Evolutionary conservation across 2,329 filamentous ascomycete species (phyloP), one percentile per base, ranked within the genome.

Genomic region (Penicillium sp.): DNA sequence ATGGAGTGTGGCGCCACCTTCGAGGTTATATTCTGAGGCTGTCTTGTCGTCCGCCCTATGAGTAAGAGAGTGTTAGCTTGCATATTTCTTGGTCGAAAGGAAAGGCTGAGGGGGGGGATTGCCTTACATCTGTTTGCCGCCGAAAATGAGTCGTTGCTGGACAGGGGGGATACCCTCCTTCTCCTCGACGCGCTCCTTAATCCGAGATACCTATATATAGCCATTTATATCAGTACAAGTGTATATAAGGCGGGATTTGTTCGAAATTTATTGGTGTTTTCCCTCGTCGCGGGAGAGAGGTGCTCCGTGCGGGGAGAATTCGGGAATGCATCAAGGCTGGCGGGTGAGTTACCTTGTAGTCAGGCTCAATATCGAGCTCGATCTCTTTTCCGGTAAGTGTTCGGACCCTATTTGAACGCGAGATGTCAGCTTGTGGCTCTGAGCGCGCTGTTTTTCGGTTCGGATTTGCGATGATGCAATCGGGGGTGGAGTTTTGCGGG

Each of bases 101-200:
- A 16, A 16, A 38, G 14, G 14, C 32, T 16, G 9, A 10, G 23
- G 14, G 13, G 30, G 23, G 23, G 14, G 13, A 26, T 23, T 18
- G n/a, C 32, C 80, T 58, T 78, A 97, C 94, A 99, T 97, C 75
- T 99, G 94, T 81, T 99, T 99, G 69, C 94, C 94, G 50, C 93
- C 91, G 71, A 88, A 97, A 69, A 99, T 99, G 62, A 99, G 80
- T 55, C 94, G 87, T 77, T 99, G 94, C 78, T 99, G 94, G 16
- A 94, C 91, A 1, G 94, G 94, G 40, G 94, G 93, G 67, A 99
- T 99, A 53, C 94, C 94, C 73, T 97, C 94, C 78, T 97, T 97
- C 80, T 99, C 94, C 76, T 99, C 94, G 52, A 99, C 94, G 69
- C 93, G 92, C 78, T 97, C 94, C 82, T 99, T 99, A 82, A 99